Base-by-base conservation (phyloP, 768 basidiomycete species). In the Lepiota venenata region DNA sequence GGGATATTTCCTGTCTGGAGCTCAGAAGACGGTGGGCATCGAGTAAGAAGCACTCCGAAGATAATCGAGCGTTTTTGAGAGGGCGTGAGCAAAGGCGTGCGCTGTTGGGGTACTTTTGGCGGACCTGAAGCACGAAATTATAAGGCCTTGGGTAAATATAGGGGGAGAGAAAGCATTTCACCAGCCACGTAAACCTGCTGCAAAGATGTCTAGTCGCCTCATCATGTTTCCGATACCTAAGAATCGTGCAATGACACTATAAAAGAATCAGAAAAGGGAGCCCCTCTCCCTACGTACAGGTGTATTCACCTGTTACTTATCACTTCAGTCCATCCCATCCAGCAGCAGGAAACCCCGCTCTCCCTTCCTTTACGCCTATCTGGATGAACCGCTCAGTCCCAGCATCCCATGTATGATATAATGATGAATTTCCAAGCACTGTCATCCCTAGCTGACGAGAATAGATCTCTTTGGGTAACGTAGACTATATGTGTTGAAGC, bases 361-460 rank as follows among this genome's bases (percentile, higher is more conserved):
- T 12, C 68, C 73, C 22, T n/a, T 71, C 64, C 14, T 65, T 59
- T 0, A 74, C 60, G 3, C 67, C 69, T 10, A 70, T 63, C 52
- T 80, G 78, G 2, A 80, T 64, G 61, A 95, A 93, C 15, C 70
- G 74, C 59, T 90, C 85, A 2, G 63, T 63, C 2, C 32, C 29
- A 1, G 67, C 42, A 64, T 90, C 77, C 91, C 91, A 93, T 8
- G 68, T 68, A 64, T 87, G 80, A 25, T 88, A 70, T 4, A 72
- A 61, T 14, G 91, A 91, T 0, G 90, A 87, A 4, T 81, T 76
- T 40, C 91, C 91, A 29, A 87, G 70, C 4, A 85, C 71, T 2
- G 78, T 80, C 66, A 75, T 71, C 53, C 76, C 78, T 27, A 92
- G 72, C 4, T n/a, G 78, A 80, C 11, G 66, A 56, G 14, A 85